Percentiles rank a stretch among this genome's conserved stretches.
phyloP scores from a whole-genome alignment of 2,329 filamentous ascomycete genomes.

The Aspergillus quadrilineatus region DNA sequence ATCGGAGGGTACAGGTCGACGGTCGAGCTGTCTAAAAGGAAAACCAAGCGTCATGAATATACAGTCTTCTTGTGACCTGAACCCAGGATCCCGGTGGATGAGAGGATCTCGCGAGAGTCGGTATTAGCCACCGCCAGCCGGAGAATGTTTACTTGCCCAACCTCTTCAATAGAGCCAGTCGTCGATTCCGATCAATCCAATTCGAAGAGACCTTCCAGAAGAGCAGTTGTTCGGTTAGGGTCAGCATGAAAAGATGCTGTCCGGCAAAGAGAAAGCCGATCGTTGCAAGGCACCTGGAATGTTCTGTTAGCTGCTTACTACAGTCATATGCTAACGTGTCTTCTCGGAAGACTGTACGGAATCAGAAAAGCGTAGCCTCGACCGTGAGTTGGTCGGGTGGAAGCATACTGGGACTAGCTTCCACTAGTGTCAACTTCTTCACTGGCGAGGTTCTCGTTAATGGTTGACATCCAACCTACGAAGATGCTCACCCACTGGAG shows the following conservation, averaged over 20 bases:
- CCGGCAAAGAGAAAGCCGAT: background rate
- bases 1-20: slow-evolving; percentile 1
- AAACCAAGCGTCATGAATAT: background rate
- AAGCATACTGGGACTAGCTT: slow-evolving; percentile 27
- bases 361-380: slow-evolving; percentile 39
- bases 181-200: background rate
- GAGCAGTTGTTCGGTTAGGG: background rate
- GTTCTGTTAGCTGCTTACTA: background rate
- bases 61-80: background rate
- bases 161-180: background rate
- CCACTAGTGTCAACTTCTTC: slow-evolving; percentile 48
- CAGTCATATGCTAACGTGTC: background rate
- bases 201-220: background rate
- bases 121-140: background rate
- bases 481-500: slow-evolving; percentile 39
- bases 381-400: slow-evolving; percentile 52
- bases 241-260: background rate
- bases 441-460: slow-evolving; percentile 50
- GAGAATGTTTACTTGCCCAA: background rate
- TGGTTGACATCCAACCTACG: slow-evolving; percentile 40
- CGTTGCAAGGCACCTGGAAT: background rate
- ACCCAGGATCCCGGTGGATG: background rate
- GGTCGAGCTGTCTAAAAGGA: background rate
- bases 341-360: background rate
- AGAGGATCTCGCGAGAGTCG: background rate